A percentile compares a stretch with the other conserved stretches of the same genome.
Evolutionary conservation across 2,329 filamentous ascomycete species (phyloP).

Genomic region (Aspergillus unguis): DNA sequence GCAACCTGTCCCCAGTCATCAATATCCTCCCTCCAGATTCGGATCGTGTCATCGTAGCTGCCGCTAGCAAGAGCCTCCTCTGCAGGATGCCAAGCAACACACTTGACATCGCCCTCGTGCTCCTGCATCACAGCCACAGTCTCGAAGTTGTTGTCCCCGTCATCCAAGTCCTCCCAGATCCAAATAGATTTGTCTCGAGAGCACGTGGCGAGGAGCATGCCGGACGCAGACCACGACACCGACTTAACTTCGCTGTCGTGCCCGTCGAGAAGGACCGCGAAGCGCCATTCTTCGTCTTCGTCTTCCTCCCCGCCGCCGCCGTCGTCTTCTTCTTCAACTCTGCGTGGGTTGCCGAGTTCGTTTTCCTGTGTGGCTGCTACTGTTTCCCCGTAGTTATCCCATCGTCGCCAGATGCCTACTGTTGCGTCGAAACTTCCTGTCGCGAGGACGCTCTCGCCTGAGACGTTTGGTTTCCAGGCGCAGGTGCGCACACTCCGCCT

Average conservation of each 20-base stretch:
- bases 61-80: conserved; percentile 76
- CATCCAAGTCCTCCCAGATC: conserved; percentile 93
- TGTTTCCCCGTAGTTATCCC: conserved; percentile 44
- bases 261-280: conserved; percentile 86
- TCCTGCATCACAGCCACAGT: conserved; percentile 92
- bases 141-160: conserved; percentile 92
- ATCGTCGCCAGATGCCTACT: conserved; percentile 76
- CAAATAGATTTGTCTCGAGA: conserved; percentile 91
- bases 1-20: conserved; percentile 94
- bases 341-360: conserved; percentile 9
- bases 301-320: conserved; percentile 51
- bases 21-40: conserved; percentile 83
- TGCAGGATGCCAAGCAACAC: conserved; percentile 84
- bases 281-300: conserved; percentile 82
- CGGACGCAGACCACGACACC: conserved; percentile 62
- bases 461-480: conserved; percentile 77
- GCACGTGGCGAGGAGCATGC: conserved; percentile 81
- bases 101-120: conserved; percentile 93
- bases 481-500: conserved; percentile 81
- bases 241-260: conserved; percentile 95
- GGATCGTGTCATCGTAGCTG: conserved; percentile 91
- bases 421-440: conserved; percentile 93
- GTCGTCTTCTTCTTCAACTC: conserved; percentile 17
- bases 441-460: conserved; percentile 71
- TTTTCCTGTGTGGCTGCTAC: conserved; percentile 11